Percentiles rank a stretch among this genome's conserved stretches.
These are phyloP conservation scores for Termitomyces sp. DNA, from an alignment of 768 basidiomycete genomes.

Conservation along the genomic window DNA sequence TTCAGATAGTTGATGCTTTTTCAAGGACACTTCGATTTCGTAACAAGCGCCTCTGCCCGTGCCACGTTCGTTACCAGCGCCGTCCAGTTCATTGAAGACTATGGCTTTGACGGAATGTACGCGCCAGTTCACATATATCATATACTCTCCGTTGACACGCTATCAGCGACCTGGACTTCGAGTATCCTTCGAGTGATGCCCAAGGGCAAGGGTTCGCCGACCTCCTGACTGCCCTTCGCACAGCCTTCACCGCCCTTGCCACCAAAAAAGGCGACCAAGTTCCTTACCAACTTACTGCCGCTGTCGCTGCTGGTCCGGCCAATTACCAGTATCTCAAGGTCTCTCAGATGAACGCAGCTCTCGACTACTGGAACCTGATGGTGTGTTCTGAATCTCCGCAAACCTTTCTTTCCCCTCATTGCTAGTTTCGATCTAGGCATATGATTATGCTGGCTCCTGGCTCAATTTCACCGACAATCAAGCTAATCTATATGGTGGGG, in stretches of 20 bases:
- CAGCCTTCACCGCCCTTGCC: conserved; percentile 58
- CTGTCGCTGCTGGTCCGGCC: conserved; percentile 58
- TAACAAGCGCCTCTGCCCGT: conserved; percentile 46
- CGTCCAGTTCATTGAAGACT: conserved; percentile 64
- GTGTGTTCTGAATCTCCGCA: conserved; percentile 24
- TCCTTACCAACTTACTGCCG: conserved; percentile 59
- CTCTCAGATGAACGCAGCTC: conserved; percentile 57
- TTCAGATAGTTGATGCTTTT: not conserved
- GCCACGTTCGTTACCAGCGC: conserved; percentile 58
- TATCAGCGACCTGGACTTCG: conserved; percentile 71
- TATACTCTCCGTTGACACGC: not conserved
- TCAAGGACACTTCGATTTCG: conserved; percentile 62
- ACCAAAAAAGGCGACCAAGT: conserved; percentile 55
- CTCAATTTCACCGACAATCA: conserved; percentile 49
- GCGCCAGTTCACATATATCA: conserved; percentile 13
- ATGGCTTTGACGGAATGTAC: conserved; percentile 79
- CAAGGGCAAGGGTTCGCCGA: conserved; percentile 67
- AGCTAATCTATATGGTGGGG: conserved; percentile 68
- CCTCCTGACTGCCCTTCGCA: conserved; percentile 58
- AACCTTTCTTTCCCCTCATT: not conserved
- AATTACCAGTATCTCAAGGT: conserved; percentile 60
- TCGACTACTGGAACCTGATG: conserved; percentile 85
- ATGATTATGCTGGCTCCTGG: conserved; percentile 82
- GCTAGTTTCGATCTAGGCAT: conserved; percentile 39
- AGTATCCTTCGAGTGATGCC: conserved; percentile 58